Percentiles rank a stretch among this genome's conserved stretches.
Evolutionary conservation across 495 filamentous ascomycete genomes (phyloP).

Genomic region (Podospora sp.): DNA sequence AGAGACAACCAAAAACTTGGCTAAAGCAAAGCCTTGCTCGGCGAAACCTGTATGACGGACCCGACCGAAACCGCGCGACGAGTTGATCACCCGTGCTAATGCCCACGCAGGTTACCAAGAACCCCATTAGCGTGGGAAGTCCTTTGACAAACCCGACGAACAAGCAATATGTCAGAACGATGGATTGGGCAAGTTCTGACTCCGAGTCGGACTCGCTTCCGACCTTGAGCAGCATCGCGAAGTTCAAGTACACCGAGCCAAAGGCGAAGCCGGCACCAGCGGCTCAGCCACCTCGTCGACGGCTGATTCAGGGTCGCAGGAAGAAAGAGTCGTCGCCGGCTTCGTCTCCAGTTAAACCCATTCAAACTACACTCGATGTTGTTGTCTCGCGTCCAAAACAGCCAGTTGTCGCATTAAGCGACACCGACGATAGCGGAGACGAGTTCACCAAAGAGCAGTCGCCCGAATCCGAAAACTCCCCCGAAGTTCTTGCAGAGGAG

Average conservation of each 20-base stretch:
- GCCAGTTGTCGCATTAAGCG: constrained; percentile 33
- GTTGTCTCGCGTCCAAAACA: constrained; percentile 5
- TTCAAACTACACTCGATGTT: neutral
- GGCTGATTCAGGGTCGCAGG: constrained; percentile 37
- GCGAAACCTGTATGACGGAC: constrained; percentile 23
- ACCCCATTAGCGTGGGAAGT: constrained; percentile 19
- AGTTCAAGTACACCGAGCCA: constrained; percentile 10
- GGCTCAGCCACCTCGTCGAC: constrained; percentile 29
- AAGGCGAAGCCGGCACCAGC: constrained; percentile 11
- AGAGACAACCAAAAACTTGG: constrained; percentile 14
- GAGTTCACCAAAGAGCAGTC: constrained; percentile 16
- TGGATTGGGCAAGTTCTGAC: constrained; percentile 33
- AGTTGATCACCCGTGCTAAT: neutral
- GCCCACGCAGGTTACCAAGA: constrained; percentile 8
- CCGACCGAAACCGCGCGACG: too few relatives aligned
- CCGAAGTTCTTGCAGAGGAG: constrained; percentile 15
- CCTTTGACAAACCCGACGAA: constrained; percentile 27
- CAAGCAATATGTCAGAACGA: constrained; percentile 19
- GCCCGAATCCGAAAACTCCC: constrained; percentile 20
- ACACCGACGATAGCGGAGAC: constrained; percentile 32
- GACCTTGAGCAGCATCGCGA: neutral
- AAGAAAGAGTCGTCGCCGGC: constrained; percentile 21
- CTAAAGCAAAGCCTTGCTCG: neutral
- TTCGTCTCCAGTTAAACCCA: constrained; percentile 24
- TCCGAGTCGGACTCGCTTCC: constrained; percentile 17